These are phyloP conservation scores for Rosa persica DNA, from an alignment of 306 rosid species.

Conservation along the genomic window DNA sequence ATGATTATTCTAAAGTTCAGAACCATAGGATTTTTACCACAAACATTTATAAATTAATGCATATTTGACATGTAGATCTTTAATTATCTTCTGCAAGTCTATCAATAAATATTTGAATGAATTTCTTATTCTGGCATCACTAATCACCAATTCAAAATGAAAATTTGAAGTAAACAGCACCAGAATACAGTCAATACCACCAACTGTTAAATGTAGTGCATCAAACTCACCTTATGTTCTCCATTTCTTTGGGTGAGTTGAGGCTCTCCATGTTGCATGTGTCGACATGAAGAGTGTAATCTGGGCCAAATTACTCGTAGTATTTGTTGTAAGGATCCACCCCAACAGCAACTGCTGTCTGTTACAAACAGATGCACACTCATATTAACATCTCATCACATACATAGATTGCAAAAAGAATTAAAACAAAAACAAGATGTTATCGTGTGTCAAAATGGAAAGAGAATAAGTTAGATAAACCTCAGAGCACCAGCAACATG, in stretches of 20 bases:
- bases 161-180: not conserved
- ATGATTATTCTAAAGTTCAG: not conserved
- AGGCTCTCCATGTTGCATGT: conserved; percentile 81
- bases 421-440: conserved; percentile 8
- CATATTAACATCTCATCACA: not conserved
- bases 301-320: conserved; percentile 88
- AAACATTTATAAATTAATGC: not conserved
- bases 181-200: not conserved
- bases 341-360: conserved; percentile 93
- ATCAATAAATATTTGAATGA: not conserved
- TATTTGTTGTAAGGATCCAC: conserved; percentile 89
- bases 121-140: not conserved
- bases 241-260: conserved; percentile 75
- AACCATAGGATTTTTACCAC: not conserved
- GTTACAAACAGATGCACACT: conserved; percentile 31
- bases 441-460: conserved; percentile 9
- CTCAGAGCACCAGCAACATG: conserved; percentile 98
- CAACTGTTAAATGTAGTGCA: not conserved
- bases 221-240: conserved; percentile 62
- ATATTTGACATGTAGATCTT: not conserved
- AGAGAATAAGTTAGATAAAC: conserved; percentile 29
- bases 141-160: not conserved
- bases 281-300: conserved; percentile 67
- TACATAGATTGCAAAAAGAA: not conserved
- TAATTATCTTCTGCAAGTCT: not conserved